phyloP scores from a whole-genome alignment of 139 green algal genomes.

The Gonium pectorale region DNA sequence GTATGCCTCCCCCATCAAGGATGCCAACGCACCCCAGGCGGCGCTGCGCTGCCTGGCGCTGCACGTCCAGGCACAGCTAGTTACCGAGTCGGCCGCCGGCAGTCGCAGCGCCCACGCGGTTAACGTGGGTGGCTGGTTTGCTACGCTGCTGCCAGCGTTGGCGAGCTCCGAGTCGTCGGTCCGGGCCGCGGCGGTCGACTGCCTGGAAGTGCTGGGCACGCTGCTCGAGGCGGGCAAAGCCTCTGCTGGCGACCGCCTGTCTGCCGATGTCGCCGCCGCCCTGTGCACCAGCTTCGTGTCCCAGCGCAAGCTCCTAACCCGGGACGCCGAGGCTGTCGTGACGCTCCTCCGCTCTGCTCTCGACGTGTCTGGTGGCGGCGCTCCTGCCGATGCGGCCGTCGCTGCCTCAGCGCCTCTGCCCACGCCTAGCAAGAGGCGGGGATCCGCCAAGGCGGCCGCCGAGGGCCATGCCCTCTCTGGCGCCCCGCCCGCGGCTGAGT shows the following conservation, averaged over 20 bases:
- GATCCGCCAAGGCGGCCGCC: neutral
- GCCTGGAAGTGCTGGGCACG: neutral
- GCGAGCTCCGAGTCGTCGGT: neutral
- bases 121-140: neutral
- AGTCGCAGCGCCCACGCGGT: neutral
- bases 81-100: neutral
- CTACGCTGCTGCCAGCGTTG: constrained; percentile 6
- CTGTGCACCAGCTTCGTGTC: constrained; percentile 2
- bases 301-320: neutral
- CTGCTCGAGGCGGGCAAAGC: neutral
- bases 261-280: neutral
- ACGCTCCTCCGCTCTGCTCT: neutral
- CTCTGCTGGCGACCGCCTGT: neutral
- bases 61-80: constrained; percentile 5
- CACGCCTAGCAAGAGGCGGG: neutral
- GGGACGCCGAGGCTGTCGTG: neutral
- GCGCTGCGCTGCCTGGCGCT: neutral
- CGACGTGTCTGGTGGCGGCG: neutral
- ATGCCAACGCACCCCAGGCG: neutral
- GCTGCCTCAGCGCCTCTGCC: neutral
- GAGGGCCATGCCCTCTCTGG: neutral
- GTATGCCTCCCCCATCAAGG: neutral
- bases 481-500: neutral
- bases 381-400: neutral
- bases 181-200: constrained; percentile 4